Base-by-base conservation (phyloP, 2,329 filamentous ascomycete genomes). In the Botryosphaeria dothidea region DNA sequence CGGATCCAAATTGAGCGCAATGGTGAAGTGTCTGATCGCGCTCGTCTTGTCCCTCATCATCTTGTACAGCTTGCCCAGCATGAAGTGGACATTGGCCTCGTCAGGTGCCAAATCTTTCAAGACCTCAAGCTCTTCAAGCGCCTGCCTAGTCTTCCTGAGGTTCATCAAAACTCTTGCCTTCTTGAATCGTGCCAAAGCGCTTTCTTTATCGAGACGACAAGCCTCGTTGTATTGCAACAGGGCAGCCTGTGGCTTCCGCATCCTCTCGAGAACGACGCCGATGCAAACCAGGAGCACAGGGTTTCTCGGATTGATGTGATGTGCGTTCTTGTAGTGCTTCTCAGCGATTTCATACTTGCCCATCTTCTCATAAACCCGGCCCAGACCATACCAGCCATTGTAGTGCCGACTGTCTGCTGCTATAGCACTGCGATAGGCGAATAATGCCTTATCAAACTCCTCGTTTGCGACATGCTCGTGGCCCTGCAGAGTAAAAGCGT, bases 401-500 rank as follows among this genome's bases (percentile, higher is more conserved):
- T 98, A 99, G 75, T 97, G 94, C 21, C 94, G 88, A 64, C 86
- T 88, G 73, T 99, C 93, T 0, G 92, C 92, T 49, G 89, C 87
- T 69, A 99, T 91, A 1, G 92, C 93, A 62, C 90, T 87, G 36
- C 96, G 88, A 77, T 97, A 99, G 1, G 92, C 90, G 43, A 89
- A 88, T 49, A 97, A 85, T 0, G 95, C 95, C 75, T 97, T 97
- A 75, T 98, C 94, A 73, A 95, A 97, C 76, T 99, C 96, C 78
- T 99, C 96, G 70, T 97, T 98, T 38, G 92, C 87, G 49, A 98
- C 90, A 75, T 97, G 92, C 75, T 99, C 95, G 75, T 99, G 95
- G 1, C 95, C 95, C 76, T 98, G 94, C 3, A 99, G 81, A 0
- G 95, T 98, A 76, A 94, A 97, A 1, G 93, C 94, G 74, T 99